phyloP scores from a whole-genome alignment of 305 asterid species.

The Coffea humblotiana region DNA sequence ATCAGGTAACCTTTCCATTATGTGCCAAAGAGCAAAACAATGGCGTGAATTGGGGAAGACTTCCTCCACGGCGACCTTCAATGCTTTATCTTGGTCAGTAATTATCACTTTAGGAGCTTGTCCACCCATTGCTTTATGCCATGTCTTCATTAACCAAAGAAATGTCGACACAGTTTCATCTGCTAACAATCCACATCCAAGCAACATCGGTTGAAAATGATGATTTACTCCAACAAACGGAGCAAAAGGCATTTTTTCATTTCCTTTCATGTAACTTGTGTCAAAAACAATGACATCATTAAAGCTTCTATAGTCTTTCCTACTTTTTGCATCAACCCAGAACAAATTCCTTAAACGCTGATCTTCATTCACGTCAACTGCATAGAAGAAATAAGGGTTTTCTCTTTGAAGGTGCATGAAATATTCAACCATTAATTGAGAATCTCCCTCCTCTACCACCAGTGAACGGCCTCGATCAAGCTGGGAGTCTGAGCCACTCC shows the following conservation, averaged over 20 bases:
- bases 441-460: conserved; percentile 85
- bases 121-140: conserved; percentile 89
- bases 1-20: conserved; percentile 70
- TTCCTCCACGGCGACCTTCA: conserved; percentile 69
- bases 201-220: conserved; percentile 85
- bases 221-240: conserved; percentile 89
- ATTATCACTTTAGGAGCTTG: conserved; percentile 75
- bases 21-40: conserved; percentile 85
- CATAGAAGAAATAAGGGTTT: conserved; percentile 73
- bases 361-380: conserved; percentile 81
- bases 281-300: conserved; percentile 74
- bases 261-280: conserved; percentile 63
- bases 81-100: conserved; percentile 67
- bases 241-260: conserved; percentile 79
- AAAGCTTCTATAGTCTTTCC: conserved; percentile 77
- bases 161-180: conserved; percentile 73
- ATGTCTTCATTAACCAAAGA: conserved; percentile 90
- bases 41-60: conserved; percentile 69
- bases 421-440: conserved; percentile 70
- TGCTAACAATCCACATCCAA: conserved; percentile 78
- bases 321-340: conserved; percentile 88
- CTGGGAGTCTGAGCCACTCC: conserved; percentile 51
- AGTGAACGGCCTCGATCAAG: conserved; percentile 58
- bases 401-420: conserved; percentile 77
- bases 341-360: conserved; percentile 82